Evolutionary conservation across 768 basidiomycete genomes (phyloP).

Genomic region (Cubamyces lactineus): DNA sequence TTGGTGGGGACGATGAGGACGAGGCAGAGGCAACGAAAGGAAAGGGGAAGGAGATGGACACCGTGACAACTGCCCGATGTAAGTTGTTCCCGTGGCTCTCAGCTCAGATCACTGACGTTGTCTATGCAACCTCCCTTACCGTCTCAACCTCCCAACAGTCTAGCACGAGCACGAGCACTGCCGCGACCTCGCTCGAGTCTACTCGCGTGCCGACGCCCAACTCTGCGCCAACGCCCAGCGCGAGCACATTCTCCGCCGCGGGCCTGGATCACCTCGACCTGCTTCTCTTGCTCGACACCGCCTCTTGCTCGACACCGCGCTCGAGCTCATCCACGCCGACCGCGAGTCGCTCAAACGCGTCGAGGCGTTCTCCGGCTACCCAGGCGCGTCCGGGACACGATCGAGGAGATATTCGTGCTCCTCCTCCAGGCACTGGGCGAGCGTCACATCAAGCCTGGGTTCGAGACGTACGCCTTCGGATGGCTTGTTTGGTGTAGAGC

Average conservation of each 20-base stretch:
- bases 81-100: slow-evolving; percentile 47
- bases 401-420: slow-evolving; percentile 94
- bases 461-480: slow-evolving; percentile 44
- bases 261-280: slow-evolving; percentile 89
- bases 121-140: too few species aligned
- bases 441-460: slow-evolving; percentile 80
- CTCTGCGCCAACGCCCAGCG: too few species aligned
- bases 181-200: too few species aligned
- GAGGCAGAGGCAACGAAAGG: too few species aligned
- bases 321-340: slow-evolving; percentile 91
- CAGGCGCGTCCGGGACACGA: slow-evolving; percentile 89
- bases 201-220: too few species aligned
- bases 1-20: slow-evolving; percentile 49
- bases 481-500: neutral
- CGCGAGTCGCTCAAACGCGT: slow-evolving; percentile 93
- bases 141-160: too few species aligned
- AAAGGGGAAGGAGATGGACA: too few species aligned
- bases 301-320: slow-evolving; percentile 89
- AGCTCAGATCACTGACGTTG: slow-evolving; percentile 46
- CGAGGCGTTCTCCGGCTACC: slow-evolving; percentile 88
- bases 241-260: slow-evolving; percentile 59
- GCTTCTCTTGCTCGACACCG: slow-evolving; percentile 89
- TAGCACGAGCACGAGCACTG: too few species aligned
- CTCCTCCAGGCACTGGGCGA: slow-evolving; percentile 77
- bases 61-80: slow-evolving; percentile 26